These are phyloP conservation scores for Schizosaccharomyces osmophilus DNA, from an alignment of 805 yeast species.

Conservation along the genomic window DNA sequence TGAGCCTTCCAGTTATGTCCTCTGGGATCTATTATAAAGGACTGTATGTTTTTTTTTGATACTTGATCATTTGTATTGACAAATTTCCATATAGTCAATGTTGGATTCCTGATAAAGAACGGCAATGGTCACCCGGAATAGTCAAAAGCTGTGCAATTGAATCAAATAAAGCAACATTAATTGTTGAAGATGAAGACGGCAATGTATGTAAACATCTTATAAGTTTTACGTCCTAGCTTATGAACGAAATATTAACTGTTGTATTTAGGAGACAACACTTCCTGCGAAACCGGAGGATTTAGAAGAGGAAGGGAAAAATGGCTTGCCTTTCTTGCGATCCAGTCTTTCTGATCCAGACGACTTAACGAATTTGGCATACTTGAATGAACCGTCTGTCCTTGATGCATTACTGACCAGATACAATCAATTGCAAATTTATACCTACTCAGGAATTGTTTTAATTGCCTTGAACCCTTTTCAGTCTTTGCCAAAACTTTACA, in stretches of 20 bases:
- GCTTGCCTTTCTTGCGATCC: not conserved
- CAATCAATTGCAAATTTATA: slow-evolving; percentile 71
- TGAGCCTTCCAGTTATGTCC: not conserved
- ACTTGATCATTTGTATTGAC: not conserved
- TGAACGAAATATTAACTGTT: not conserved
- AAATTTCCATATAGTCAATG: slow-evolving; percentile 19
- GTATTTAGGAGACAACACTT: not conserved
- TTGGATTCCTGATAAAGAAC: slow-evolving; percentile 52
- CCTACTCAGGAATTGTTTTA: slow-evolving; percentile 88
- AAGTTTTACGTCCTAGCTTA: not conserved
- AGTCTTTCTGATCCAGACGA: slow-evolving; percentile 44
- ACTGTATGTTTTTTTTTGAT: not conserved
- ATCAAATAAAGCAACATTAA: not conserved
- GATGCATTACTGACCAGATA: slow-evolving; percentile 82
- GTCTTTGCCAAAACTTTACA: slow-evolving; percentile 68
- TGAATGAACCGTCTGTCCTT: slow-evolving; percentile 88
- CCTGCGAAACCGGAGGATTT: slow-evolving; percentile 5
- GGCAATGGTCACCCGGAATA: slow-evolving; percentile 56
- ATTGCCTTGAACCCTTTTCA: slow-evolving; percentile 94
- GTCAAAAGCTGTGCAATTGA: slow-evolving; percentile 26
- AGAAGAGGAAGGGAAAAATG: slow-evolving; percentile 3
- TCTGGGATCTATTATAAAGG: not conserved
- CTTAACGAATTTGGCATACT: slow-evolving; percentile 68
- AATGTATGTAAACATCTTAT: not conserved
- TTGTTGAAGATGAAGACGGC: not conserved